These are phyloP conservation scores for Pythium sukuiense DNA, from an alignment of 352 stramenopile genomes.

Conservation along the genomic window DNA sequence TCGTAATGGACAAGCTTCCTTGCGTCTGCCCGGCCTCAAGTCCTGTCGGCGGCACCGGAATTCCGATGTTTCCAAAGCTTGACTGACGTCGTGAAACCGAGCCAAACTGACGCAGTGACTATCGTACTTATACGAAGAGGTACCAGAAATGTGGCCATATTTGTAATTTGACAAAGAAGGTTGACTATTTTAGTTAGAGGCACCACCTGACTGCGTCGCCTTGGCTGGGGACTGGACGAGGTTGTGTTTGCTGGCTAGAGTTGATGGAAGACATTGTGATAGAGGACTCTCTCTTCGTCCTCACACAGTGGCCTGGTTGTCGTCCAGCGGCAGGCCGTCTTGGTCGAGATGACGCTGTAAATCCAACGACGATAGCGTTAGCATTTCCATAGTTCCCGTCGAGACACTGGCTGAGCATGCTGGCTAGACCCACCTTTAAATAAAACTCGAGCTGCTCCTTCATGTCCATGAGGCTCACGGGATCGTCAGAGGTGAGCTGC, in stretches of 20 bases:
- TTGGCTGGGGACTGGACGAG: neutral
- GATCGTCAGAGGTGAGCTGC: conserved; percentile 60
- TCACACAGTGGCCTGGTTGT: conserved; percentile 25
- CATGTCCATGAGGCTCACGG: conserved; percentile 53
- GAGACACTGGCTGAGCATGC: neutral
- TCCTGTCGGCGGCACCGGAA: conserved; percentile 11
- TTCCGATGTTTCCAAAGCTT: conserved; percentile 6
- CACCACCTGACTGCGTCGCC: neutral
- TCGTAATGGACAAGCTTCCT: neutral
- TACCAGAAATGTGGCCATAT: neutral
- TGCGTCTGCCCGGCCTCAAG: neutral
- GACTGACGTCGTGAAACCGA: conserved; percentile 11
- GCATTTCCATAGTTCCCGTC: neutral
- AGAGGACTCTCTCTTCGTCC: conserved; percentile 1
- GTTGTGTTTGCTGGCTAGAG: neutral
- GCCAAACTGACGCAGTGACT: neutral
- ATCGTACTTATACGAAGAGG: conserved; percentile 18
- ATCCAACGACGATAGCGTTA: neutral
- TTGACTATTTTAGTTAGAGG: neutral
- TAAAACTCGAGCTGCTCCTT: conserved; percentile 87
- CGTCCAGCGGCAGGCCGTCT: conserved; percentile 9
- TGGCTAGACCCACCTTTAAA: conserved; percentile 60
- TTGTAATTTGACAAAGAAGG: neutral
- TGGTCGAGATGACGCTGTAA: conserved; percentile 27
- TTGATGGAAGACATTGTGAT: neutral